These are phyloP conservation scores for Colletotrichum horii DNA, from an alignment of 2,329 filamentous ascomycete species.

Conservation along the genomic window DNA sequence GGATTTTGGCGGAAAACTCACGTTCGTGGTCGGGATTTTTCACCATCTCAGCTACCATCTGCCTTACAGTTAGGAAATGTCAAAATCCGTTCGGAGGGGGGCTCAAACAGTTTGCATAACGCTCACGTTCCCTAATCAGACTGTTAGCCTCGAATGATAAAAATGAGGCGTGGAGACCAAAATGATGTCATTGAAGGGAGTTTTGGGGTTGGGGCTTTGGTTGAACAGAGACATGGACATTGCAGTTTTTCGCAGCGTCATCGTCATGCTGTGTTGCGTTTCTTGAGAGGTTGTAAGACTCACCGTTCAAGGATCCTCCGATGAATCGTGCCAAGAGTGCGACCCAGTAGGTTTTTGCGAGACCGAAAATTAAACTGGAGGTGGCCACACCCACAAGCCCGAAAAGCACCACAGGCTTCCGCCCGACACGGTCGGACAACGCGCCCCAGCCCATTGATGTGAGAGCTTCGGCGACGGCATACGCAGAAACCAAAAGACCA, in stretches of 20 bases:
- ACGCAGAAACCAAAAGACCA: slow-evolving; percentile 51
- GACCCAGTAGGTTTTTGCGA: slow-evolving; percentile 46
- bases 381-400: slow-evolving; percentile 37
- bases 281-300: background rate
- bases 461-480: slow-evolving; percentile 46
- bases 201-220: background rate
- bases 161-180: background rate
- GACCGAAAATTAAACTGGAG: slow-evolving; percentile 45
- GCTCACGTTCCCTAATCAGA: slow-evolving; percentile 35
- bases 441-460: slow-evolving; percentile 47
- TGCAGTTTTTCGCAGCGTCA: background rate
- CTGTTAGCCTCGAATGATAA: background rate
- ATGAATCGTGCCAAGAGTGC: slow-evolving; percentile 45
- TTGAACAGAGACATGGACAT: background rate
- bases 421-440: slow-evolving; percentile 44
- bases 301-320: slow-evolving; percentile 41
- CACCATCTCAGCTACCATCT: slow-evolving; percentile 47
- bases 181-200: background rate
- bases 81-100: too few species aligned
- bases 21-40: slow-evolving; percentile 46
- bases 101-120: slow-evolving; percentile 40
- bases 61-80: background rate
- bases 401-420: slow-evolving; percentile 33
- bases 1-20: background rate
- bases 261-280: background rate